phyloP scores from a whole-genome alignment of 169 alveolate genomes.

The Plasmodium falciparum region DNA sequence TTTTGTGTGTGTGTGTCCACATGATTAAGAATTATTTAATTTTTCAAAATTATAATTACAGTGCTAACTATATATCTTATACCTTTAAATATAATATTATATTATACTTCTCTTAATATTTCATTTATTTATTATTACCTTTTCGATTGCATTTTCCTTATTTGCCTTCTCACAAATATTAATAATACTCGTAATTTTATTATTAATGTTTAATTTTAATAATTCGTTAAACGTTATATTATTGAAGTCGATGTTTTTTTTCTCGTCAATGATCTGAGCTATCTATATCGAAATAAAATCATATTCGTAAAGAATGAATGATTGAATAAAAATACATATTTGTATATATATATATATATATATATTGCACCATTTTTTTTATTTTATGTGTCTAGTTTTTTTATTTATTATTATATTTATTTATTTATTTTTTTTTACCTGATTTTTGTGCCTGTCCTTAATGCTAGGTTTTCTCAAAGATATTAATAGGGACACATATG shows the following conservation, averaged over 20 bases:
- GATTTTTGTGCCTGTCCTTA: slow-evolving; percentile 67
- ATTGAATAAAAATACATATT: background rate
- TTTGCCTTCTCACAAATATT: slow-evolving; percentile 76
- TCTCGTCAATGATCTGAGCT: slow-evolving; percentile 58
- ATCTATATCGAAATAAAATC: slow-evolving; percentile 10
- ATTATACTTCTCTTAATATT: background rate
- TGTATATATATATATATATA: background rate
- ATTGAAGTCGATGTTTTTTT: slow-evolving; percentile 67
- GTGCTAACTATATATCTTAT: too few relatives aligned
- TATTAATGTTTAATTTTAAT: slow-evolving; percentile 52
- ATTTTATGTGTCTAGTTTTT: slow-evolving; percentile 16
- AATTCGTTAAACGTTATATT: slow-evolving; percentile 66
- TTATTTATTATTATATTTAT: slow-evolving; percentile 25
- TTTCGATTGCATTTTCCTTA: slow-evolving; percentile 71
- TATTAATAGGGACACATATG: slow-evolving; percentile 67
- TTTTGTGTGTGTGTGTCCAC: background rate
- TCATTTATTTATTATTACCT: slow-evolving; percentile 27
- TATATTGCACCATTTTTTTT: background rate
- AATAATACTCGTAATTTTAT: slow-evolving; percentile 66
- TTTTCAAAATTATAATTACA: background rate
- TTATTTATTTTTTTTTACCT: slow-evolving; percentile 34
- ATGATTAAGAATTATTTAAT: background rate
- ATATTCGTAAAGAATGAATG: too few relatives aligned
- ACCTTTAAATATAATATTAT: background rate
- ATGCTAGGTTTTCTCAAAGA: slow-evolving; percentile 74